phyloP scores from a whole-genome alignment of 352 stramenopile genomes.

The Phytopythium mirpurense region DNA sequence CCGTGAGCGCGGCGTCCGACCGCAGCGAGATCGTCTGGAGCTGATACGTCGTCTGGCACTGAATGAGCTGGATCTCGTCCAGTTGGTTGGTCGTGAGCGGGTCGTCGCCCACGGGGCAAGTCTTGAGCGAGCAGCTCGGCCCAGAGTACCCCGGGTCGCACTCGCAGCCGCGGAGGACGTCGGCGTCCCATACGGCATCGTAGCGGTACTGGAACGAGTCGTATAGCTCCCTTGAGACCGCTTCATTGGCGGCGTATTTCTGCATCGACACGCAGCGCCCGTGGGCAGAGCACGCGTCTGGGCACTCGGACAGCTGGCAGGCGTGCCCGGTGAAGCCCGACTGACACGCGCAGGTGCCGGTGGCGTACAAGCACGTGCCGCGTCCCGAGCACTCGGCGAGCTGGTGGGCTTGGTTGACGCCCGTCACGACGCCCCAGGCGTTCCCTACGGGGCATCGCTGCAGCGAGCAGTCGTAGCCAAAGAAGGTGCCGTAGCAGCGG shows the following conservation, averaged over 20 bases:
- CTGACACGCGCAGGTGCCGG: slow-evolving; percentile 79
- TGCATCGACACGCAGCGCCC: slow-evolving; percentile 74
- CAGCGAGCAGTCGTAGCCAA: slow-evolving; percentile 63
- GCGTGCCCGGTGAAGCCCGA: slow-evolving; percentile 67
- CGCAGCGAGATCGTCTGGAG: slow-evolving; percentile 47
- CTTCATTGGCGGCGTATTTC: slow-evolving; percentile 41
- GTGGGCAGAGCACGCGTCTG: slow-evolving; percentile 36
- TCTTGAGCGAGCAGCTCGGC: slow-evolving; percentile 49
- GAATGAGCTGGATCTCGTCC: slow-evolving; percentile 60
- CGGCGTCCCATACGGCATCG: slow-evolving; percentile 60
- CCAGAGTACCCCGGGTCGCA: slow-evolving; percentile 64
- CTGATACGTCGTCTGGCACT: slow-evolving; percentile 54
- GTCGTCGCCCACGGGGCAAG: slow-evolving; percentile 65
- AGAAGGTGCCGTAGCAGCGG: slow-evolving; percentile 44
- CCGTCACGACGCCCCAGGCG: slow-evolving; percentile 47
- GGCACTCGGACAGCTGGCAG: slow-evolving; percentile 55
- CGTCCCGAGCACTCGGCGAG: slow-evolving; percentile 47
- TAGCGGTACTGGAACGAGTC: slow-evolving; percentile 35
- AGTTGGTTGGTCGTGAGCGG: slow-evolving; percentile 48
- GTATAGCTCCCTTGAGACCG: slow-evolving; percentile 49
- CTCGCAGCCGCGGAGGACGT: slow-evolving; percentile 69
- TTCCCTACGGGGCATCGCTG: slow-evolving; percentile 38
- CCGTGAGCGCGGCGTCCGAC: slow-evolving; percentile 35
- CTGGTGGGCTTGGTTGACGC: slow-evolving; percentile 38
- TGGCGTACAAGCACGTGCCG: slow-evolving; percentile 63